Evolutionary conservation across 305 asterid genomes (phyloP).

Genomic region (Striga hermonthica): DNA sequence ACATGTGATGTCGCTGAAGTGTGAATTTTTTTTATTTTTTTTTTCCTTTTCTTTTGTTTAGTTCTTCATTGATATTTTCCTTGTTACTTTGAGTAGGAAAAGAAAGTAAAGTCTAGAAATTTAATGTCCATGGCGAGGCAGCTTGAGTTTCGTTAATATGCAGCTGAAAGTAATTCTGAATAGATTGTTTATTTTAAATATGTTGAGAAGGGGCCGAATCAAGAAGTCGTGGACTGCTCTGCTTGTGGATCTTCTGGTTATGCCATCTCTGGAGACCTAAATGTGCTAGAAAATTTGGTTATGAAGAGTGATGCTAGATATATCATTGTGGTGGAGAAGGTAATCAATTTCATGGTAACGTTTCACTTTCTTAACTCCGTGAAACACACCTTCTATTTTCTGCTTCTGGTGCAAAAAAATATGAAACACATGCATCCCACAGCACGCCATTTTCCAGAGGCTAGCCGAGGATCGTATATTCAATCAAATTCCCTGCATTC

Average conservation of each 20-base stretch:
- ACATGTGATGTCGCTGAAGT: neutral
- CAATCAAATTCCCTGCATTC: slow-evolving; percentile 79
- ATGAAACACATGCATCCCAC: slow-evolving; percentile 30
- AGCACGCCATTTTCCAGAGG: slow-evolving; percentile 98
- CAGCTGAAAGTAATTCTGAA: no score
- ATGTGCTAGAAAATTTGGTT: slow-evolving; percentile 50
- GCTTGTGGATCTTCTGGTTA: slow-evolving; percentile 88
- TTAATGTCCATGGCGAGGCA: no score
- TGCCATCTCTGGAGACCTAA: slow-evolving; percentile 80
- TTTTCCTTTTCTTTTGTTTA: neutral
- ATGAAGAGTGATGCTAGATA: slow-evolving; percentile 87
- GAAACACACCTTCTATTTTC: neutral
- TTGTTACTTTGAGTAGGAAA: neutral
- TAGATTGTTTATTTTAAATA: neutral
- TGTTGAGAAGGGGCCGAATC: slow-evolving; percentile 64
- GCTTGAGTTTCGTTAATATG: no score
- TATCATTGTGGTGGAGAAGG: slow-evolving; percentile 89
- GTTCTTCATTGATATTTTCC: no score
- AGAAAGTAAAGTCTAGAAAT: neutral
- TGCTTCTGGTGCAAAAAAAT: slow-evolving; percentile 25
- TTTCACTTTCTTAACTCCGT: neutral
- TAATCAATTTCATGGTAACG: slow-evolving; percentile 12
- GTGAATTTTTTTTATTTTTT: neutral
- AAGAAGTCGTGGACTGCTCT: slow-evolving; percentile 69
- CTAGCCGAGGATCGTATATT: slow-evolving; percentile 78